Evolutionary conservation across 371 early-diverging fungal species (phyloP).

Genomic region (Mortierella sp.): DNA sequence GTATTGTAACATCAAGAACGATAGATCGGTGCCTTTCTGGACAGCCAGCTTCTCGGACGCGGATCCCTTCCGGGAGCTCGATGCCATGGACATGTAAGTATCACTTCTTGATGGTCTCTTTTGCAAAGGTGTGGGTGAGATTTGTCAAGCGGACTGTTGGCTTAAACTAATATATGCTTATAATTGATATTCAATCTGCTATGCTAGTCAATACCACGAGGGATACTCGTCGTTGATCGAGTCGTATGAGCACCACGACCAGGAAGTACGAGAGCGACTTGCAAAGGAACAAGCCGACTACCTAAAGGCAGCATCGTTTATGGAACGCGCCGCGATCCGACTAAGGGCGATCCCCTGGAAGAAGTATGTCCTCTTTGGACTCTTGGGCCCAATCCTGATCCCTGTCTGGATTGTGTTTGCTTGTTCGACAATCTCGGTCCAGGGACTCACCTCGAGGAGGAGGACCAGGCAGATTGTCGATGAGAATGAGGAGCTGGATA

Average conservation of each 20-base stretch:
- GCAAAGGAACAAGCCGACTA: conserved; percentile 13
- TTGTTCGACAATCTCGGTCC: conserved; percentile 33
- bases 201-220: conserved; percentile 33
- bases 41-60: conserved; percentile 69
- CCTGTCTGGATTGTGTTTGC: conserved; percentile 51
- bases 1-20: conserved; percentile 79
- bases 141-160: not conserved
- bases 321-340: conserved; percentile 19
- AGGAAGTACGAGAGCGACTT: conserved; percentile 14
- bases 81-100: conserved; percentile 57
- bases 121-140: too few species aligned
- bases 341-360: conserved; percentile 40
- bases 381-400: conserved; percentile 36
- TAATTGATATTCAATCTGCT: not conserved
- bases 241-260: conserved; percentile 45
- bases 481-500: not conserved
- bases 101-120: too few species aligned
- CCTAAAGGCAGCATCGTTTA: conserved; percentile 20
- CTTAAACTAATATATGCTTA: not conserved
- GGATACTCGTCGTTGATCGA: conserved; percentile 52
- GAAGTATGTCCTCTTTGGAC: conserved; percentile 30
- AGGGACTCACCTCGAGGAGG: conserved; percentile 39
- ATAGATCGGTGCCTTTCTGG: conserved; percentile 80
- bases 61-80: conserved; percentile 64
- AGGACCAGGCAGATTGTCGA: conserved; percentile 29